These are phyloP conservation scores for Fusarium penzigii DNA, from an alignment of 2,329 filamentous ascomycete genomes.

Conservation along the genomic window DNA sequence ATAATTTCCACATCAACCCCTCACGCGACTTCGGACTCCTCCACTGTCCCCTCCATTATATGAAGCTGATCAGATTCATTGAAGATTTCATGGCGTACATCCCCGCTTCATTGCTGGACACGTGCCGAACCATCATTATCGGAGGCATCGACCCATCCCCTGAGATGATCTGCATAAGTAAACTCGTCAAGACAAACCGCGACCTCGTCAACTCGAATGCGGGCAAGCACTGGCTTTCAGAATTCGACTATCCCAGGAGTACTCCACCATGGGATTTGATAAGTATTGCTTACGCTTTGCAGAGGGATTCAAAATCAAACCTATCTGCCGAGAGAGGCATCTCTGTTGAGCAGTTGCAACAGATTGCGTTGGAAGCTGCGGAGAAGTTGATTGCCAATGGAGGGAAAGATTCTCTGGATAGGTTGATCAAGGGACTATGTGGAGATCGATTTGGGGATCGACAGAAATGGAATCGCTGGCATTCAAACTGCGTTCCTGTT, in stretches of 20 bases:
- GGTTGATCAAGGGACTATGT: not conserved
- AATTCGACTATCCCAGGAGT: slow-evolving; percentile 14
- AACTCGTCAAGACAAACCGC: slow-evolving; percentile 21
- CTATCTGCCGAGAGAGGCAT: slow-evolving; percentile 5
- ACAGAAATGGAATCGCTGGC: slow-evolving; percentile 16
- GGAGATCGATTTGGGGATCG: not conserved
- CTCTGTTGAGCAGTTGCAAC: slow-evolving; percentile 1
- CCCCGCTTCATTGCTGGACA: slow-evolving; percentile 16
- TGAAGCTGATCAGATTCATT: slow-evolving; percentile 13
- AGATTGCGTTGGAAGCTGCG: slow-evolving; percentile 2
- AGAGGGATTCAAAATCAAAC: slow-evolving; percentile 5
- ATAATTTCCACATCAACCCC: slow-evolving; percentile 25
- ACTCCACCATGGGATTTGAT: slow-evolving; percentile 2
- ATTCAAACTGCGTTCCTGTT: slow-evolving; percentile 23
- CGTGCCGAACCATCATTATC: slow-evolving; percentile 18
- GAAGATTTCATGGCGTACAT: slow-evolving; percentile 11
- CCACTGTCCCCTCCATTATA: slow-evolving; percentile 21
- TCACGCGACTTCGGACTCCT: slow-evolving; percentile 17
- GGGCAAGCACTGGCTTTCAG: slow-evolving; percentile 33
- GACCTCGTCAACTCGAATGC: slow-evolving; percentile 30
- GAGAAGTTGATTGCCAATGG: slow-evolving; percentile 8
- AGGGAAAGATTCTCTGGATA: not conserved
- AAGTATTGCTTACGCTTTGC: slow-evolving; percentile 4
- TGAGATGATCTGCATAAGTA: slow-evolving; percentile 23
- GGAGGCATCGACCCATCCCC: slow-evolving; percentile 25